Evolutionary conservation across 1,139 yeast genomes (phyloP).

Genomic region (Geotrichum citri-aurantii): DNA sequence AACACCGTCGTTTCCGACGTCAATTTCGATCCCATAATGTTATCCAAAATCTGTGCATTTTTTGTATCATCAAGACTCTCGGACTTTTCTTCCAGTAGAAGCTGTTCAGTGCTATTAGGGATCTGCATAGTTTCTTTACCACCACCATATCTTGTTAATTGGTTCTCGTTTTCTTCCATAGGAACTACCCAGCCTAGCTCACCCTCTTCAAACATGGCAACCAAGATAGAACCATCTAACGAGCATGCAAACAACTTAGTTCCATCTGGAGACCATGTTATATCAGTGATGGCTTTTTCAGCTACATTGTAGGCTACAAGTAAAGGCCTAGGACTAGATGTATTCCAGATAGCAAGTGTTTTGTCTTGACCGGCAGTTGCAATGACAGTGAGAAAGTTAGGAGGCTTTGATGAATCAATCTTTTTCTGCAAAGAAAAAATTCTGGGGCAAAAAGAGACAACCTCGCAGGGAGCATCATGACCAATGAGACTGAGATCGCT

Average conservation of each 20-base stretch:
- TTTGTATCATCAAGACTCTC: constrained; percentile 8
- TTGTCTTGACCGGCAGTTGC: constrained; percentile 89
- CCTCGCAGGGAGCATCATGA: constrained; percentile 96
- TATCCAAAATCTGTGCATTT: constrained; percentile 6
- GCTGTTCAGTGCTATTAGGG: constrained; percentile 16
- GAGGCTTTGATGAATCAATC: not conserved
- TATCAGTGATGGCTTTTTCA: constrained; percentile 59
- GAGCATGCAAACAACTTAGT: constrained; percentile 65
- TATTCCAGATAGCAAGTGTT: constrained; percentile 81
- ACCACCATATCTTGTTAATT: constrained; percentile 78
- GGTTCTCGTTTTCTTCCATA: constrained; percentile 57
- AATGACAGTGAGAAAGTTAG: constrained; percentile 48
- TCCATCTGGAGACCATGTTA: constrained; percentile 84
- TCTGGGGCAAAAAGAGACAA: constrained; percentile 84
- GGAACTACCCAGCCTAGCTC: constrained; percentile 76
- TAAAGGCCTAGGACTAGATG: constrained; percentile 66
- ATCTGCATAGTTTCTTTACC: constrained; percentile 53
- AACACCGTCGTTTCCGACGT: constrained; percentile 1
- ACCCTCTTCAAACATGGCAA: constrained; percentile 57
- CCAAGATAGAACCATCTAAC: constrained; percentile 76
- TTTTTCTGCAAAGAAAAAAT: constrained; percentile 37
- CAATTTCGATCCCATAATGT: constrained; percentile 9
- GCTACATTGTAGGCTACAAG: constrained; percentile 63
- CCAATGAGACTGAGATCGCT: constrained; percentile 84
- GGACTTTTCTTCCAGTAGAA: constrained; percentile 18